Evolutionary conservation across 176 grass and related monocot species (phyloP).

Genomic region (Carex pumila): DNA sequence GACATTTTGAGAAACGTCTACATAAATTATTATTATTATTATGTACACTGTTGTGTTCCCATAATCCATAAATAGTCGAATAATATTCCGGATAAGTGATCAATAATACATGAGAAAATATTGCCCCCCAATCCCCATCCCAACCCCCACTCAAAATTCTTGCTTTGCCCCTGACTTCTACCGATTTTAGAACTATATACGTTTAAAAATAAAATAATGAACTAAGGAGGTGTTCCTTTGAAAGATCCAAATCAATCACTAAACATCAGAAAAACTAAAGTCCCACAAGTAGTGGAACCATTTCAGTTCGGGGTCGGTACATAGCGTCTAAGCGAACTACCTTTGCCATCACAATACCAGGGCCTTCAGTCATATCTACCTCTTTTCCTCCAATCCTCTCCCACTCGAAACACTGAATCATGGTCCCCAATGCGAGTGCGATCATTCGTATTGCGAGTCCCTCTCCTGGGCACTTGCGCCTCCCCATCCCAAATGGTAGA

Average conservation of each 20-base stretch:
- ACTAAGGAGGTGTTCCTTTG: neutral
- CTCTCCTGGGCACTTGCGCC: conserved; percentile 53
- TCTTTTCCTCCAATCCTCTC: neutral
- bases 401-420: conserved; percentile 76
- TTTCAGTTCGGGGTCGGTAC: conserved; percentile 7
- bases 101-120: too few relatives aligned
- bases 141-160: neutral
- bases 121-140: too few relatives aligned
- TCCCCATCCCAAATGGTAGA: conserved; percentile 58
- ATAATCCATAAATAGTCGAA: neutral
- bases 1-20: neutral
- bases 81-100: too few relatives aligned
- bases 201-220: neutral
- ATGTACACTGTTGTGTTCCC: neutral
- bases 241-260: neutral
- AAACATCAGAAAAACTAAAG: neutral
- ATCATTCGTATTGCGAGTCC: conserved; percentile 35
- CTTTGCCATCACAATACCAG: conserved; percentile 23
- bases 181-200: neutral
- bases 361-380: conserved; percentile 41
- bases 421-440: conserved; percentile 29
- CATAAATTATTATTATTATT: neutral
- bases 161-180: neutral
- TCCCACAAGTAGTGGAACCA: neutral
- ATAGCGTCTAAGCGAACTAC: conserved; percentile 27